Evolutionary conservation across 331 rosid genomes (phyloP).

Genomic region (Pyrus hybrid): DNA sequence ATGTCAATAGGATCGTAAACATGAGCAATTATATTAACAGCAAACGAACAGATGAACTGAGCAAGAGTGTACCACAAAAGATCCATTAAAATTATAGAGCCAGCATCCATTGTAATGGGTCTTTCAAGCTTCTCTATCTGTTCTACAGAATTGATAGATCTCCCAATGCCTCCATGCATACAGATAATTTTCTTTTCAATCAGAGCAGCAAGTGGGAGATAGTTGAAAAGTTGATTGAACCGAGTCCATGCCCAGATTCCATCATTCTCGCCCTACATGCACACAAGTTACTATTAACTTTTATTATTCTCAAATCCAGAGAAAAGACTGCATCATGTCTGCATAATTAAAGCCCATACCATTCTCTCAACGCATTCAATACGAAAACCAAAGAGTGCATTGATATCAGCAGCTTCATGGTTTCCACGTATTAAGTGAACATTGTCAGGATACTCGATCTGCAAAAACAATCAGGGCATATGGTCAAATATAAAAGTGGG

Average conservation of each 20-base stretch:
- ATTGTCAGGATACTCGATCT: conserved; percentile 95
- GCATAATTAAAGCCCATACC: conserved; percentile 42
- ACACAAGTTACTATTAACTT: conserved; percentile 26
- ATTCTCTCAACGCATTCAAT: conserved; percentile 99
- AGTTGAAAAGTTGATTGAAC: conserved; percentile 97
- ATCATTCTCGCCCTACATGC: conserved; percentile 86
- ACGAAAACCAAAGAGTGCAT: conserved; percentile 98
- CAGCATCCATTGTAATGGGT: conserved; percentile 99
- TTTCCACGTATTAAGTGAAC: conserved; percentile 98
- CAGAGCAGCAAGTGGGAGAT: conserved; percentile 93
- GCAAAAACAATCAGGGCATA: conserved; percentile 31
- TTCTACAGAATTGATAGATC: conserved; percentile 87
- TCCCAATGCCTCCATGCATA: conserved; percentile 99
- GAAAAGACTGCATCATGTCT: conserved; percentile 5
- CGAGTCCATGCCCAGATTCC: conserved; percentile 99
- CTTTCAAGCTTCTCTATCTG: conserved; percentile 98
- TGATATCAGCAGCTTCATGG: conserved; percentile 99
- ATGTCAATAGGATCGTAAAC: conserved; percentile 9
- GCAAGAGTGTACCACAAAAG: conserved; percentile 65
- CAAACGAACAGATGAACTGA: conserved; percentile 3
- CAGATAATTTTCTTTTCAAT: conserved; percentile 98
- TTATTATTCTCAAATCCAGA: not conserved
- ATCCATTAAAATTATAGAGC: conserved; percentile 93
- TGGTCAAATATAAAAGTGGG: conserved; percentile 7
- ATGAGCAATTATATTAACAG: not conserved